These are phyloP conservation scores for Furcasterigmium furcatum DNA, from an alignment of 2,329 filamentous ascomycete species.

Conservation along the genomic window DNA sequence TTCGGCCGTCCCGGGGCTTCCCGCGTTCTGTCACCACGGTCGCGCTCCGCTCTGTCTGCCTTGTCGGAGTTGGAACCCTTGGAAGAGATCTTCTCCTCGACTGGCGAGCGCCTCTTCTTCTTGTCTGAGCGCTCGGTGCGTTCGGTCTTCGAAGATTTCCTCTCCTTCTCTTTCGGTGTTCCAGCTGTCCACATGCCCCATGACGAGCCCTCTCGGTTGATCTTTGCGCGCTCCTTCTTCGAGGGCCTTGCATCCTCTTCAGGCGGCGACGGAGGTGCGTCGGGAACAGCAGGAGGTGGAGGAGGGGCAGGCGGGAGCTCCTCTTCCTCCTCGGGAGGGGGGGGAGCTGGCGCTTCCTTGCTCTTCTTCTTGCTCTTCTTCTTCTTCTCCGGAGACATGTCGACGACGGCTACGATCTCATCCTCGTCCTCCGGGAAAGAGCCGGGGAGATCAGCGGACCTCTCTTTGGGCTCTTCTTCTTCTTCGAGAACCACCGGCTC, in stretches of 20 bases:
- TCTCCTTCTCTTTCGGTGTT: slow-evolving; percentile 51
- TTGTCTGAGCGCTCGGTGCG: slow-evolving; percentile 42
- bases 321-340: background rate
- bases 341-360: slow-evolving; percentile 26
- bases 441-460: slow-evolving; percentile 46
- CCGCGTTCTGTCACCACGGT: slow-evolving; percentile 20
- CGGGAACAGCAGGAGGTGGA: slow-evolving; percentile 43
- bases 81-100: slow-evolving; percentile 61
- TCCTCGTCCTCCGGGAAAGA: slow-evolving; percentile 54
- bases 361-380: slow-evolving; percentile 40
- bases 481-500: slow-evolving; percentile 16
- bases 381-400: slow-evolving; percentile 42
- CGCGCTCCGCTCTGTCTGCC: slow-evolving; percentile 43
- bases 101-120: slow-evolving; percentile 48
- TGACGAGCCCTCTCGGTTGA: slow-evolving; percentile 66
- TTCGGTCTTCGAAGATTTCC: slow-evolving; percentile 32
- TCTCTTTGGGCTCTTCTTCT: slow-evolving; percentile 16
- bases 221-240: slow-evolving; percentile 74
- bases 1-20: slow-evolving; percentile 53
- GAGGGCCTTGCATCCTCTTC: slow-evolving; percentile 53
- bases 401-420: slow-evolving; percentile 48
- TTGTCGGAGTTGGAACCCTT: slow-evolving; percentile 75
- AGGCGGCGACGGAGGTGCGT: slow-evolving; percentile 45
- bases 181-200: slow-evolving; percentile 74
- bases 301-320: slow-evolving; percentile 29